Evolutionary conservation across 306 rosid genomes (phyloP).

Genomic region (Rosa persica): DNA sequence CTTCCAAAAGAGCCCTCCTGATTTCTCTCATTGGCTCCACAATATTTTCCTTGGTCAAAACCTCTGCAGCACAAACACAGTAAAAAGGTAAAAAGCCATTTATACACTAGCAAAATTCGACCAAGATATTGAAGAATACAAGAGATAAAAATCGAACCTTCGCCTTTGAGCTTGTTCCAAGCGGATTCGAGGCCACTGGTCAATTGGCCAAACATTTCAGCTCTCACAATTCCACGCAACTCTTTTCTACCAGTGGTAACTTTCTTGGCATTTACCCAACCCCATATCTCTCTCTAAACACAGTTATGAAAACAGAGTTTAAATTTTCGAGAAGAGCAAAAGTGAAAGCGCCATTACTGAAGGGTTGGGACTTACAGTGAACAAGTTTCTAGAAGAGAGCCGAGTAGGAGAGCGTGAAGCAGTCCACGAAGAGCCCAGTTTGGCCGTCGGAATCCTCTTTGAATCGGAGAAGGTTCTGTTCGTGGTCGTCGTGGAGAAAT

Average conservation of each 20-base stretch:
- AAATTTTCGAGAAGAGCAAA: neutral
- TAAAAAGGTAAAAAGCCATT: neutral
- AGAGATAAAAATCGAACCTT: constrained; percentile 46
- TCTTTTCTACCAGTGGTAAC: constrained; percentile 34
- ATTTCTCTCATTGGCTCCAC: constrained; percentile 98
- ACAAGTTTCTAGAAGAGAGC: constrained; percentile 61
- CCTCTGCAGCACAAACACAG: constrained; percentile 55
- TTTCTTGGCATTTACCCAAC: constrained; percentile 70
- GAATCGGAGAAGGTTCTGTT: constrained; percentile 27
- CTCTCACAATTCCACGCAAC: constrained; percentile 61
- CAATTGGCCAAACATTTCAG: constrained; percentile 96
- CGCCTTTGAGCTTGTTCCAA: constrained; percentile 97
- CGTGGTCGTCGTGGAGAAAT: constrained; percentile 46
- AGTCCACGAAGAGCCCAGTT: constrained; percentile 47
- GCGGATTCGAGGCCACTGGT: constrained; percentile 91
- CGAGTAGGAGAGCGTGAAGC: constrained; percentile 35
- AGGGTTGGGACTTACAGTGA: constrained; percentile 56
- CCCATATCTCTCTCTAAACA: constrained; percentile 81
- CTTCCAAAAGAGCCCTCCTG: constrained; percentile 96
- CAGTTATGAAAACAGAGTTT: neutral
- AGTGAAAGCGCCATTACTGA: neutral
- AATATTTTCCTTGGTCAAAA: constrained; percentile 89
- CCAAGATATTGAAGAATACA: neutral
- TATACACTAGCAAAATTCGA: neutral
- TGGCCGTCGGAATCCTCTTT: constrained; percentile 32